Evolutionary conservation across 306 rosid species (phyloP).

Genomic region (Datisca glomerata): DNA sequence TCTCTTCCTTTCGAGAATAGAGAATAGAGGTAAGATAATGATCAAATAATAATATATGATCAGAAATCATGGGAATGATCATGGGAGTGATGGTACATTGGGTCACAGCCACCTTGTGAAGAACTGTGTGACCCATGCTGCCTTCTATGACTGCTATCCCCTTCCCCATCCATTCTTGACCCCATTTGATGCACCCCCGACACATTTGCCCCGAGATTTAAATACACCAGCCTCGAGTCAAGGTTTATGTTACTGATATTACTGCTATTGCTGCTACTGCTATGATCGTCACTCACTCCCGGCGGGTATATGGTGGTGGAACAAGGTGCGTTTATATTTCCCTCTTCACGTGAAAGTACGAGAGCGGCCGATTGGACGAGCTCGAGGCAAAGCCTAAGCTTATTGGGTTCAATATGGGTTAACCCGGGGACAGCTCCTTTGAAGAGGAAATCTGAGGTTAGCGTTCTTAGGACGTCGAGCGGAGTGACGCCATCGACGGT

Average conservation of each 20-base stretch:
- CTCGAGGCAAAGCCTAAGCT: conserved; percentile 81
- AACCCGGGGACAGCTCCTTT: conserved; percentile 98
- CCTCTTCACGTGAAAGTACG: conserved; percentile 89
- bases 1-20: no score
- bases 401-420: conserved; percentile 84
- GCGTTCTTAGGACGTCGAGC: conserved; percentile 83
- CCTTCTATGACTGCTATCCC: conserved; percentile 24
- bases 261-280: conserved; percentile 25
- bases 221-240: conserved; percentile 75
- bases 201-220: conserved; percentile 53
- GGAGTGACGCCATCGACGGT: conserved; percentile 83
- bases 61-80: no score
- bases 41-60: no score
- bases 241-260: conserved; percentile 39
- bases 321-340: conserved; percentile 33
- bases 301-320: conserved; percentile 49
- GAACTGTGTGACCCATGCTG: conserved; percentile 35
- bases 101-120: conserved; percentile 38
- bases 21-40: no score
- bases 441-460: conserved; percentile 94
- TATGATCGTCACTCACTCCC: conserved; percentile 40
- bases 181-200: conserved; percentile 40
- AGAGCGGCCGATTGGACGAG: conserved; percentile 94
- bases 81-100: conserved; percentile 49
- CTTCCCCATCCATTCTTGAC: conserved; percentile 37